Evolutionary conservation across 2,329 filamentous ascomycete species (phyloP).

Genomic region (Calonectria hawksworthii): DNA sequence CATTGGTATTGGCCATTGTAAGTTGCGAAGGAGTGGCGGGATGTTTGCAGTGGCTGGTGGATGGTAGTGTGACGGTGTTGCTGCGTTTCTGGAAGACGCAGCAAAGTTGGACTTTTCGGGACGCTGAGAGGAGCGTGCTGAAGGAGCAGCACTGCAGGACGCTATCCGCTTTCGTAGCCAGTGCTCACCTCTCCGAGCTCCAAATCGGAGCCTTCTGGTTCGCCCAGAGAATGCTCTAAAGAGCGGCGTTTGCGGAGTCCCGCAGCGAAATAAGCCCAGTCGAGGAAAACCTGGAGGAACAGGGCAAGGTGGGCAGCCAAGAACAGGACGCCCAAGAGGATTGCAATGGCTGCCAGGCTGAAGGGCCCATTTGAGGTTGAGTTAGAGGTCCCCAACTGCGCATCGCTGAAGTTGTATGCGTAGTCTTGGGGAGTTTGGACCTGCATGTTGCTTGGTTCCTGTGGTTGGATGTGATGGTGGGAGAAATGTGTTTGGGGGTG

Average conservation of each 20-base stretch:
- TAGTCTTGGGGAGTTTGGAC: background rate
- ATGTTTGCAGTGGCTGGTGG: background rate
- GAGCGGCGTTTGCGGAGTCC: background rate
- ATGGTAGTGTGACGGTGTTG: background rate
- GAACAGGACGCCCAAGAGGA: background rate
- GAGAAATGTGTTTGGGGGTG: background rate
- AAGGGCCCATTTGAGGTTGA: background rate
- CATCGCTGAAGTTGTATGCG: background rate
- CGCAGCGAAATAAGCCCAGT: background rate
- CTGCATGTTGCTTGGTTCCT: background rate
- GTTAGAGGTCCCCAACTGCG: background rate
- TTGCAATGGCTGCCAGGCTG: background rate
- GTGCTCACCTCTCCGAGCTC: background rate
- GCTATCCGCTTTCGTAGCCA: background rate
- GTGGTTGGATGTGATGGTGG: background rate
- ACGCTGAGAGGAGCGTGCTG: background rate
- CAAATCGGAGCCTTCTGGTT: background rate
- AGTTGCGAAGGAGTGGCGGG: background rate
- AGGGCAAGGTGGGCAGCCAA: background rate
- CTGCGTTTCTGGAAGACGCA: background rate
- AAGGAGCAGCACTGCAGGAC: no score
- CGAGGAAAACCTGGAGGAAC: background rate
- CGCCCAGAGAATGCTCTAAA: background rate
- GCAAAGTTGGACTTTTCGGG: background rate
- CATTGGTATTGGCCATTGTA: background rate